phyloP scores from a whole-genome alignment of 768 basidiomycete species.

The Clathrus columnatus region DNA sequence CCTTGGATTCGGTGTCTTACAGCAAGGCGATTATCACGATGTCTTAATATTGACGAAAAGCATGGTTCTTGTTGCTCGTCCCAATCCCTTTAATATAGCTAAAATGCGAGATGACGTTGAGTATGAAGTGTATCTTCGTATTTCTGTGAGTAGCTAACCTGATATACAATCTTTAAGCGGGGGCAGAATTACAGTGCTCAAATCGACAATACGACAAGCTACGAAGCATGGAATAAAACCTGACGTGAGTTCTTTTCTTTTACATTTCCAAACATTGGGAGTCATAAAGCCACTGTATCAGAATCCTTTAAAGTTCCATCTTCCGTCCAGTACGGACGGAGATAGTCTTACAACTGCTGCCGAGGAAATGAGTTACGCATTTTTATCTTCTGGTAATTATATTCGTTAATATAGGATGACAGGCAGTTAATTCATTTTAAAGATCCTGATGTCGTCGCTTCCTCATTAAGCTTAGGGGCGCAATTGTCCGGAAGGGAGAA shows the following conservation, averaged over 20 bases:
- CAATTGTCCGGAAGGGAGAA: constrained; percentile 71
- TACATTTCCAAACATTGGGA: neutral
- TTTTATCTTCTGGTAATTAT: constrained; percentile 61
- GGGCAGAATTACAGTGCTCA: constrained; percentile 59
- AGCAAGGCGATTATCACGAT: constrained; percentile 32
- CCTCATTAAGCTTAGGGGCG: constrained; percentile 71
- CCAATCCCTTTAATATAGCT: constrained; percentile 36
- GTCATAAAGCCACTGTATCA: constrained; percentile 21
- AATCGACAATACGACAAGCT: constrained; percentile 75
- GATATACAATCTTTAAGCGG: constrained; percentile 35
- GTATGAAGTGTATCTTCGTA: constrained; percentile 31
- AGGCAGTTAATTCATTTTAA: constrained; percentile 6
- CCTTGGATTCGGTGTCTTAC: constrained; percentile 56
- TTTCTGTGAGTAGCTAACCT: neutral
- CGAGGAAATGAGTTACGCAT: constrained; percentile 60
- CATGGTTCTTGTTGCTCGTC: constrained; percentile 19
- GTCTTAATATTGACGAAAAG: constrained; percentile 57
- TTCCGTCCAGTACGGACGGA: constrained; percentile 71
- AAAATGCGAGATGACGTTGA: constrained; percentile 52
- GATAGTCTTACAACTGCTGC: constrained; percentile 75
- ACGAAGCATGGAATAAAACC: constrained; percentile 67
- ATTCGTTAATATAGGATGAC: neutral
- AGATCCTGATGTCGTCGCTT: constrained; percentile 61
- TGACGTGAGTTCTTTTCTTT: constrained; percentile 32
- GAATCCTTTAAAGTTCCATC: constrained; percentile 75